A percentile compares a stretch with the other conserved stretches of the same genome.
Conservation (phyloP, 2,329 filamentous ascomycete genomes). For the Leptographium procerum region DNA sequence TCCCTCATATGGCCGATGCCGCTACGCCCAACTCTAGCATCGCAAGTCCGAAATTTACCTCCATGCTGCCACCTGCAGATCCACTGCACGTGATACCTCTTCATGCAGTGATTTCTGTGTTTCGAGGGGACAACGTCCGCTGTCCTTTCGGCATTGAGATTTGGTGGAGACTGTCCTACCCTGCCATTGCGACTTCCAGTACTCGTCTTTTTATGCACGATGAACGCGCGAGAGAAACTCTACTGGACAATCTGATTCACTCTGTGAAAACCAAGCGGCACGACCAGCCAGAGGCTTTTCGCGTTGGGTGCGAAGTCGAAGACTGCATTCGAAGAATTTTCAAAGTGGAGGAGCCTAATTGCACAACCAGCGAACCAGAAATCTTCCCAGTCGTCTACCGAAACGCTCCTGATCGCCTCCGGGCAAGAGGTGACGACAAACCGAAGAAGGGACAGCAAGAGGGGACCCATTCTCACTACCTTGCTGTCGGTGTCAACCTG, state of each 20-base stretch:
- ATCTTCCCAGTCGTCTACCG: slow-evolving; percentile 44
- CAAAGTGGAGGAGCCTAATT: slow-evolving; percentile 30
- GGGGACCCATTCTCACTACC: slow-evolving; percentile 42
- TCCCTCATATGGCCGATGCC: slow-evolving; percentile 25
- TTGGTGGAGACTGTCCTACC: slow-evolving; percentile 40
- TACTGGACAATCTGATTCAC: slow-evolving; percentile 32
- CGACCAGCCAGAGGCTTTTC: slow-evolving; percentile 22
- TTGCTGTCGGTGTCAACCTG: slow-evolving; percentile 41
- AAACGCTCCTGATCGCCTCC: slow-evolving; percentile 22
- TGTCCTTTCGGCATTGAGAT: slow-evolving; percentile 42
- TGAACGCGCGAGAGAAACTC: slow-evolving; percentile 37
- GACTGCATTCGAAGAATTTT: slow-evolving; percentile 34
- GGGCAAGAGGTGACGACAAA: slow-evolving; percentile 25
- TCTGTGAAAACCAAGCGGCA: slow-evolving; percentile 23
- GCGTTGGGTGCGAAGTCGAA: slow-evolving; percentile 35
- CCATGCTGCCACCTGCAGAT: slow-evolving; percentile 15
- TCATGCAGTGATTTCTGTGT: slow-evolving; percentile 38
- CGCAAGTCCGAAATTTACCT: slow-evolving; percentile 6
- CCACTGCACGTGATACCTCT: slow-evolving; percentile 34
- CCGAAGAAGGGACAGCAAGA: slow-evolving; percentile 32
- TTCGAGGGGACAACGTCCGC: slow-evolving; percentile 37
- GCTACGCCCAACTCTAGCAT: slow-evolving; percentile 7
- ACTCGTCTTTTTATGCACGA: slow-evolving; percentile 37
- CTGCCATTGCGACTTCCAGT: slow-evolving; percentile 33
- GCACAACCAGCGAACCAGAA: slow-evolving; percentile 22